A percentile compares a stretch with the other conserved stretches of the same genome.
Evolutionary conservation across 768 basidiomycete genomes (phyloP).

Genomic region (Stropharia rugosoannulata): DNA sequence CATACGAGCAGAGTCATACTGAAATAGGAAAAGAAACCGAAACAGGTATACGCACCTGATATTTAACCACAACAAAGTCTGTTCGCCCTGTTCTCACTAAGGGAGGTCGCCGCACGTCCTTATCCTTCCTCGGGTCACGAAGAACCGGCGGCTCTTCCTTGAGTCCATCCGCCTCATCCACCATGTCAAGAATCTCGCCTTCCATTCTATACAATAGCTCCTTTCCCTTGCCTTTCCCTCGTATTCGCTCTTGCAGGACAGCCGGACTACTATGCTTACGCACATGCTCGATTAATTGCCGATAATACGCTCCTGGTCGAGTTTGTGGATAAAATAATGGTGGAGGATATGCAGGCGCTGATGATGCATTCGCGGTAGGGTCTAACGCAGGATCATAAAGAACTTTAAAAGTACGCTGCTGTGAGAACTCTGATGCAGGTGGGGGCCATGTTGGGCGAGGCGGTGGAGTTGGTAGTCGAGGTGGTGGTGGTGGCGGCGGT

Average conservation of each 20-base stretch:
- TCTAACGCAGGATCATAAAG: slow-evolving; percentile 63
- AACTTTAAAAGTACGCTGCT: slow-evolving; percentile 51
- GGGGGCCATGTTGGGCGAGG: slow-evolving; percentile 61
- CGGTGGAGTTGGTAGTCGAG: slow-evolving; percentile 15
- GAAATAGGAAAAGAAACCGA: slow-evolving; percentile 4
- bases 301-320: slow-evolving; percentile 28
- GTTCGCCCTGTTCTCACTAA: slow-evolving; percentile 20
- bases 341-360: slow-evolving; percentile 10
- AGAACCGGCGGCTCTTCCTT: slow-evolving; percentile 36
- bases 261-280: slow-evolving; percentile 27
- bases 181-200: slow-evolving; percentile 52
- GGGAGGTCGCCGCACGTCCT: slow-evolving; percentile 25
- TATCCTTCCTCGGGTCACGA: slow-evolving; percentile 55
- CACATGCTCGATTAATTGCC: slow-evolving; percentile 38
- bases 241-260: slow-evolving; percentile 43
- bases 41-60: slow-evolving; percentile 47
- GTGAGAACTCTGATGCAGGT: slow-evolving; percentile 44
- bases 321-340: slow-evolving; percentile 11
- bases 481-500: neutral
- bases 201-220: slow-evolving; percentile 53
- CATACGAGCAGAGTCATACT: neutral
- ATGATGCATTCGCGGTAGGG: slow-evolving; percentile 22
- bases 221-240: slow-evolving; percentile 65
- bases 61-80: slow-evolving; percentile 46
- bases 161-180: slow-evolving; percentile 21